These are phyloP conservation scores for Rhodotorula sp. DNA, from an alignment of 1,284 basidiomycete genomes.

Conservation along the genomic window DNA sequence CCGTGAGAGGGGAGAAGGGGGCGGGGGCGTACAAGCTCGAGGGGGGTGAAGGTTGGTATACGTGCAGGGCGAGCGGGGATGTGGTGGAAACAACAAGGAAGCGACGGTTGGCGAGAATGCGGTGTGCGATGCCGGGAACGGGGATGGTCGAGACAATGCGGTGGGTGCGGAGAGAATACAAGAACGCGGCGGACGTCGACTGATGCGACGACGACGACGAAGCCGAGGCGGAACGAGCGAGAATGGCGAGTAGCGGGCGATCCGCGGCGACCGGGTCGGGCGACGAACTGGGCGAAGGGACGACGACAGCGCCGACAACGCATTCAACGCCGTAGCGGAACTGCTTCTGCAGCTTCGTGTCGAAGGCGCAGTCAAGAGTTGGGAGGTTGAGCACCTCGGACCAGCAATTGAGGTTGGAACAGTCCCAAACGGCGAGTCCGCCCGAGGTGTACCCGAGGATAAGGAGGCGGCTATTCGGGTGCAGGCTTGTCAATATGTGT, in stretches of 20 bases:
- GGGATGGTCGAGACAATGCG: slow-evolving; percentile 11
- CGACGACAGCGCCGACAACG: slow-evolving; percentile 10
- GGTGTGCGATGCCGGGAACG: slow-evolving; percentile 21
- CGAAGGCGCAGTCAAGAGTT: slow-evolving; percentile 12
- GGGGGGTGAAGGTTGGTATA: background rate
- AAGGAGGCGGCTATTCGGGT: slow-evolving; percentile 25
- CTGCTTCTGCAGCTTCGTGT: background rate
- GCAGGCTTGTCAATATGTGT: background rate
- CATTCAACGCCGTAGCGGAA: background rate
- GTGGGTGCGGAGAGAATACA: slow-evolving; percentile 36
- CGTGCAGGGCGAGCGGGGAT: slow-evolving; percentile 30
- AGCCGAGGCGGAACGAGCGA: background rate
- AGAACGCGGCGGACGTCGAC: slow-evolving; percentile 9
- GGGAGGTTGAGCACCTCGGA: slow-evolving; percentile 31
- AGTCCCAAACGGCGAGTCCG: slow-evolving; percentile 32
- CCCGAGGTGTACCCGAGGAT: slow-evolving; percentile 22
- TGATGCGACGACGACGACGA: background rate
- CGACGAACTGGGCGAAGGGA: background rate
- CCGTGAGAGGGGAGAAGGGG: slow-evolving; percentile 28
- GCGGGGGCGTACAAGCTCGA: background rate
- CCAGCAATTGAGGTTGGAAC: slow-evolving; percentile 36
- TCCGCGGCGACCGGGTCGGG: background rate
- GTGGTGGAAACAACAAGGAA: slow-evolving; percentile 26
- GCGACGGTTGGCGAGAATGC: slow-evolving; percentile 7
- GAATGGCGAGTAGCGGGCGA: slow-evolving; percentile 27